These are phyloP conservation scores for Themeda triandra DNA, from an alignment of 176 grass and related monocot species.

Conservation along the genomic window DNA sequence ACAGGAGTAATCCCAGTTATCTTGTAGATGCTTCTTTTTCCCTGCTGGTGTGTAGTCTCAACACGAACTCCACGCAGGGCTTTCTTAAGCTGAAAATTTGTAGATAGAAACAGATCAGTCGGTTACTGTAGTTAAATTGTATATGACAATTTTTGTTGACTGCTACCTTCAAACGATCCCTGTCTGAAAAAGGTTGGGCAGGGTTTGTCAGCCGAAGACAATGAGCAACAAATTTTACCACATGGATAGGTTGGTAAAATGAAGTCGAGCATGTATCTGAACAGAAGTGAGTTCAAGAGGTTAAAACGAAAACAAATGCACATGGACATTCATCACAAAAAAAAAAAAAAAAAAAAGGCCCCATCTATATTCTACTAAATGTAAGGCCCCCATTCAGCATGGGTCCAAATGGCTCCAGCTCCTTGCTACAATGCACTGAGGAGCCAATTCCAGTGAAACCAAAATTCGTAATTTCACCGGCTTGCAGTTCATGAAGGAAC, in stretches of 20 bases:
- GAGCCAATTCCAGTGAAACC: too few species aligned
- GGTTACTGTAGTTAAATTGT: not conserved
- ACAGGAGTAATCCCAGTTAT: slow-evolving; percentile 56
- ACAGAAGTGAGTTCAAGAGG: slow-evolving; percentile 17
- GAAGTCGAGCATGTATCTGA: slow-evolving; percentile 72
- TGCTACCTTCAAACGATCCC: slow-evolving; percentile 56
- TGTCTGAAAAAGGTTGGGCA: slow-evolving; percentile 39
- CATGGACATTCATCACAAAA: not conserved
- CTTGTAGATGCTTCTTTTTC: slow-evolving; percentile 45
- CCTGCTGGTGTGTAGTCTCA: slow-evolving; percentile 54
- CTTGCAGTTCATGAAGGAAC: too few species aligned
- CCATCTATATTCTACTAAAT: not conserved
- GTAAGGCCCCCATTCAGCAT: not conserved
- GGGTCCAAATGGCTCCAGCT: not conserved
- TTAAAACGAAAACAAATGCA: slow-evolving; percentile 8
- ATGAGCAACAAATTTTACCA: slow-evolving; percentile 41
- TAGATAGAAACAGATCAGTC: not conserved
- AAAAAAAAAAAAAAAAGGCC: not conserved
- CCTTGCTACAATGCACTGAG: not conserved
- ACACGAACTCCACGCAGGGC: slow-evolving; percentile 63
- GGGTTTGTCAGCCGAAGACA: slow-evolving; percentile 21
- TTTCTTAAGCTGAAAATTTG: slow-evolving; percentile 57
- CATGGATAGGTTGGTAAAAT: slow-evolving; percentile 50
- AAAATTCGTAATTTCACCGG: not conserved
- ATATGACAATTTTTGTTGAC: not conserved